Conservation (phyloP, 805 yeast genomes). For the Cyberlindnera euphorbiiphila region DNA sequence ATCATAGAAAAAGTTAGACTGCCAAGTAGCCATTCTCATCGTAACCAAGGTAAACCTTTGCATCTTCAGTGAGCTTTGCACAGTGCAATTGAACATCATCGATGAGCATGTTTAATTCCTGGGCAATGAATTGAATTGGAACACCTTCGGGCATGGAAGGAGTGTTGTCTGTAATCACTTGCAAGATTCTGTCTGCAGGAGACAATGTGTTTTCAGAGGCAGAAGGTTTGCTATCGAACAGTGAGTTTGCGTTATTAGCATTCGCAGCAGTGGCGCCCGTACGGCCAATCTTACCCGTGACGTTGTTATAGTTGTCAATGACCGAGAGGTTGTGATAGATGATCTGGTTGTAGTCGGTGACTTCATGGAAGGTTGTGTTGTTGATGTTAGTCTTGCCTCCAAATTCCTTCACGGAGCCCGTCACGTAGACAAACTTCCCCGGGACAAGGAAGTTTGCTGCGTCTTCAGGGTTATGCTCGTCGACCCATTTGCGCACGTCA, state of each 20-base stretch:
- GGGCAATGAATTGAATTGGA: conserved; percentile 60
- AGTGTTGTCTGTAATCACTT: conserved; percentile 46
- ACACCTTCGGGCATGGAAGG: conserved; percentile 71
- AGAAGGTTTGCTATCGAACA: conserved; percentile 43
- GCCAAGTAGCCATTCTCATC: conserved; percentile 63
- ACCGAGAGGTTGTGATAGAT: conserved; percentile 65
- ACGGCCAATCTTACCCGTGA: conserved; percentile 41
- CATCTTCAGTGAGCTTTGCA: conserved; percentile 57
- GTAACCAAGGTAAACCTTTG: conserved; percentile 63
- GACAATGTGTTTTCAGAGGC: conserved; percentile 29
- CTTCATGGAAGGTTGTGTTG: conserved; percentile 53
- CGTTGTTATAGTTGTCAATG: conserved; percentile 50
- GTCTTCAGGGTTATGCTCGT: conserved; percentile 34
- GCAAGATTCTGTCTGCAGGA: conserved; percentile 42
- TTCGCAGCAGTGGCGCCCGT: conserved; percentile 1
- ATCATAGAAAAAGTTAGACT: conserved; percentile 38
- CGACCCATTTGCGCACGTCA: conserved; percentile 63
- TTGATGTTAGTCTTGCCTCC: conserved; percentile 61
- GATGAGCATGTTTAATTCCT: conserved; percentile 46
- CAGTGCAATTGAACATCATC: conserved; percentile 49
- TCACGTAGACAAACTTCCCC: conserved; percentile 59
- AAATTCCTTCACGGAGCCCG: conserved; percentile 55
- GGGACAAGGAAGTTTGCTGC: conserved; percentile 34
- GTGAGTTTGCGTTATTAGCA: conserved; percentile 23
- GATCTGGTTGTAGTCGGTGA: conserved; percentile 64